These are phyloP conservation scores for Podaxis sp. DNA, from an alignment of 768 basidiomycete species.

Conservation along the genomic window DNA sequence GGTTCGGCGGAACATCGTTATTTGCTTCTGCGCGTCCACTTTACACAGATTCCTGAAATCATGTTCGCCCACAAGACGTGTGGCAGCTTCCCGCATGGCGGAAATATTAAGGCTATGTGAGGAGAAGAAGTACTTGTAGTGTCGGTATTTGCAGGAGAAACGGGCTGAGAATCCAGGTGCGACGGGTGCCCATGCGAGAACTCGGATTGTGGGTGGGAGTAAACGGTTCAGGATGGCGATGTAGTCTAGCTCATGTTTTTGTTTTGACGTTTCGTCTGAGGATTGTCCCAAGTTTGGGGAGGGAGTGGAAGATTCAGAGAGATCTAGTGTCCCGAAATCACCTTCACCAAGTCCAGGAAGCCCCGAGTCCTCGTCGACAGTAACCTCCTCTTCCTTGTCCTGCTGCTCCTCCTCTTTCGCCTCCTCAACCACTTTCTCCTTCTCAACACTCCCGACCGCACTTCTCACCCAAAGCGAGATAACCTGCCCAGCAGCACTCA, in stretches of 20 bases:
- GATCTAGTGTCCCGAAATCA: constrained; percentile 34
- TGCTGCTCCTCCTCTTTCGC: constrained; percentile 7
- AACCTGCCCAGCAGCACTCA: constrained; percentile 92
- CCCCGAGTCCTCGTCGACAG: background rate
- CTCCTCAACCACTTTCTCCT: constrained; percentile 11
- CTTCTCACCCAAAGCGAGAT: constrained; percentile 89
- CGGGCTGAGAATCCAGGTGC: constrained; percentile 77
- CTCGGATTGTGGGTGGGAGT: constrained; percentile 84
- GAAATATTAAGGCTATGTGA: constrained; percentile 59
- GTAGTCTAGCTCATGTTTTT: constrained; percentile 64
- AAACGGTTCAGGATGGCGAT: constrained; percentile 77
- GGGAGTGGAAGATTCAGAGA: constrained; percentile 16
- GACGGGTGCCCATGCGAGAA: constrained; percentile 94
- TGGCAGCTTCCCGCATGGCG: constrained; percentile 82
- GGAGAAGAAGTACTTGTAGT: constrained; percentile 98
- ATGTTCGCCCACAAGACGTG: constrained; percentile 92
- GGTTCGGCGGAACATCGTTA: constrained; percentile 61
- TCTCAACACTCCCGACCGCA: constrained; percentile 35
- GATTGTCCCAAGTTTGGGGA: background rate
- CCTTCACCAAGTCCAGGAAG: constrained; percentile 26
- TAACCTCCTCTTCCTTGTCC: background rate
- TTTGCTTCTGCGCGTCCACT: constrained; percentile 53
- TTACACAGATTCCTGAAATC: constrained; percentile 97
- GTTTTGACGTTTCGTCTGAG: constrained; percentile 13
- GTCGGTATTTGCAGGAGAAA: constrained; percentile 79